Evolutionary conservation across 2,329 filamentous ascomycete genomes (phyloP).

Genomic region (Pseudocercospora vitis): DNA sequence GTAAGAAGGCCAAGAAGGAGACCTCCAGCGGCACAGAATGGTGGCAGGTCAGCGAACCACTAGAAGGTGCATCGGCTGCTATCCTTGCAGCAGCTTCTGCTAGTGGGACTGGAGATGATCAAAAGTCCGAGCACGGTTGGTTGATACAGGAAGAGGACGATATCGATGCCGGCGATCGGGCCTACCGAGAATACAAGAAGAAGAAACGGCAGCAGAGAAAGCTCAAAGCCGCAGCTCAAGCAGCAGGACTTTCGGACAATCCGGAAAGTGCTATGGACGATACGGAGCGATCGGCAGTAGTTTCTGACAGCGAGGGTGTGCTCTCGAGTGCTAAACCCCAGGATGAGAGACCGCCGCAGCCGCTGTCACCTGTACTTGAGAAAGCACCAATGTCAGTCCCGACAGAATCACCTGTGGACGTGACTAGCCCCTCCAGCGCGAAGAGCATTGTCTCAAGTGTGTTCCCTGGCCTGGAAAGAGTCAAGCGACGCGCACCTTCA

Average conservation of each 20-base stretch:
- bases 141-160: constrained; percentile 33
- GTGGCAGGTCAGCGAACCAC: neutral
- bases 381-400: neutral
- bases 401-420: neutral
- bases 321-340: constrained; percentile 9
- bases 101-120: neutral
- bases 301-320: constrained; percentile 22
- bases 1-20: constrained; percentile 48
- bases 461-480: constrained; percentile 29
- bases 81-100: neutral
- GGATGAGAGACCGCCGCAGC: neutral
- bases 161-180: constrained; percentile 39
- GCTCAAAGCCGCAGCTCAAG: constrained; percentile 26
- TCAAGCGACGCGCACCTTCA: constrained; percentile 28
- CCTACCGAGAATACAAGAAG: constrained; percentile 38
- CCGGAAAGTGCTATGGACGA: constrained; percentile 34
- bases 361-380: neutral
- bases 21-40: constrained; percentile 1
- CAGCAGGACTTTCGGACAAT: constrained; percentile 22
- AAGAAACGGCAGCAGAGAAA: constrained; percentile 37
- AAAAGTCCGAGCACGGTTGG: constrained; percentile 16
- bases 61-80: neutral
- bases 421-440: constrained; percentile 10
- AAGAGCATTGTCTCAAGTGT: constrained; percentile 27
- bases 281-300: constrained; percentile 27